Percentiles rank a stretch among this genome's conserved stretches.
These are phyloP conservation scores for Solanum rostratum DNA, from an alignment of 257 asterid species.

Conservation along the genomic window DNA sequence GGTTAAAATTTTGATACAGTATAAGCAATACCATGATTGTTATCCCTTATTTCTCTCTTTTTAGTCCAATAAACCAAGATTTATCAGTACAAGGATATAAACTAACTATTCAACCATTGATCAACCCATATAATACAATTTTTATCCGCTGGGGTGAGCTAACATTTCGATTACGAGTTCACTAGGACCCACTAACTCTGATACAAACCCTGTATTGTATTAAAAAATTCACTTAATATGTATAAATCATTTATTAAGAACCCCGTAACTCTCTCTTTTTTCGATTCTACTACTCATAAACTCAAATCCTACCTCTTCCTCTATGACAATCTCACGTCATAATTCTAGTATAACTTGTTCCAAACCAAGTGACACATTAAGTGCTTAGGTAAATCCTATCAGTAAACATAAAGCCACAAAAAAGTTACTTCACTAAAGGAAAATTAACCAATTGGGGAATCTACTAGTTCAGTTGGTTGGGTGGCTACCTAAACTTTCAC, in stretches of 20 bases:
- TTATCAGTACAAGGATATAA: neutral
- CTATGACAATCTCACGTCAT: neutral
- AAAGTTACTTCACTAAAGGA: neutral
- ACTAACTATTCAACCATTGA: neutral
- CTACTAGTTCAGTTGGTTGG: neutral
- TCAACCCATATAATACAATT: neutral
- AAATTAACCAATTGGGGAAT: neutral
- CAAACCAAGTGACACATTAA: neutral
- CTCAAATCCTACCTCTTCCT: neutral
- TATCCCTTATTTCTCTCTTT: neutral
- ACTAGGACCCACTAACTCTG: neutral
- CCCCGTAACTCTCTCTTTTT: neutral
- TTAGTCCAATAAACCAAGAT: neutral
- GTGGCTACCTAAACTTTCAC: rapidly evolving
- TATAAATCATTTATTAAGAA: neutral
- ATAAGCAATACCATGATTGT: neutral
- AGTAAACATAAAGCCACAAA: neutral
- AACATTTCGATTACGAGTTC: neutral
- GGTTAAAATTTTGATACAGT: neutral
- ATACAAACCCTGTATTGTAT: neutral
- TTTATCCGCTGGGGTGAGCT: neutral
- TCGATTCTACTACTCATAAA: neutral
- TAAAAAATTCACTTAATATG: neutral
- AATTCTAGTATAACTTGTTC: neutral
- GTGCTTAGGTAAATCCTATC: neutral